These are phyloP conservation scores for Eutrema yunnanense DNA, from an alignment of 345 rosid genomes.

Conservation along the genomic window DNA sequence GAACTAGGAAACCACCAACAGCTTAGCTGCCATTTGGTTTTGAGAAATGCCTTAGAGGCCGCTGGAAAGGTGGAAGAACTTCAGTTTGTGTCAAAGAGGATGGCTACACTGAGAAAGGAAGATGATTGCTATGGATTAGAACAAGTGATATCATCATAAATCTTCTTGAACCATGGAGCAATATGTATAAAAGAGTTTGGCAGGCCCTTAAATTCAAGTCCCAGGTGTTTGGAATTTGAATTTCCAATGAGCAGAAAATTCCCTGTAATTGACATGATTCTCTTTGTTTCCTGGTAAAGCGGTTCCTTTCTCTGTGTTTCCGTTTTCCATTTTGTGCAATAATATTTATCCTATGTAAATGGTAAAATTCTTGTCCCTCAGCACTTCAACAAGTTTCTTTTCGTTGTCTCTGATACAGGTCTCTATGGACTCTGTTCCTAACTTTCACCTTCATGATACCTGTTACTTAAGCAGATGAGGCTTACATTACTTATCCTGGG, in stretches of 20 bases:
- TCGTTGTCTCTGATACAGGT: conserved; percentile 13
- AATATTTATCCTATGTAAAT: background rate
- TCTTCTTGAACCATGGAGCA: background rate
- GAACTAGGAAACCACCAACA: conserved; percentile 49
- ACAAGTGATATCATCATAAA: background rate
- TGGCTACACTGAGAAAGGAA: conserved; percentile 25
- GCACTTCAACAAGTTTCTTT: conserved; percentile 1
- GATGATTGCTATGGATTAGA: conserved; percentile 11
- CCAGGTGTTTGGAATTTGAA: background rate
- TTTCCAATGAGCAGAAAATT: background rate
- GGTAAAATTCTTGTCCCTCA: background rate
- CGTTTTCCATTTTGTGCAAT: background rate
- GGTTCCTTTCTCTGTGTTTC: background rate
- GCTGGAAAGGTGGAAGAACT: conserved; percentile 50
- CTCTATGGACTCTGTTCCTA: conserved; percentile 9
- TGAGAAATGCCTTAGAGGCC: conserved; percentile 48
- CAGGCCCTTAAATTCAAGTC: background rate
- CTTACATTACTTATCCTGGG: background rate
- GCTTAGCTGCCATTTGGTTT: conserved; percentile 46
- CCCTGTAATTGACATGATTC: background rate
- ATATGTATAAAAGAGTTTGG: background rate
- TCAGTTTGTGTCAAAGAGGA: conserved; percentile 57
- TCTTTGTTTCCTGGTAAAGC: conserved; percentile 4
- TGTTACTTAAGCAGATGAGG: background rate
- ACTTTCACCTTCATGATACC: conserved; percentile 25